Base-by-base conservation (phyloP, 176 grass and related monocot genomes). In the Oryza coarctata region DNA sequence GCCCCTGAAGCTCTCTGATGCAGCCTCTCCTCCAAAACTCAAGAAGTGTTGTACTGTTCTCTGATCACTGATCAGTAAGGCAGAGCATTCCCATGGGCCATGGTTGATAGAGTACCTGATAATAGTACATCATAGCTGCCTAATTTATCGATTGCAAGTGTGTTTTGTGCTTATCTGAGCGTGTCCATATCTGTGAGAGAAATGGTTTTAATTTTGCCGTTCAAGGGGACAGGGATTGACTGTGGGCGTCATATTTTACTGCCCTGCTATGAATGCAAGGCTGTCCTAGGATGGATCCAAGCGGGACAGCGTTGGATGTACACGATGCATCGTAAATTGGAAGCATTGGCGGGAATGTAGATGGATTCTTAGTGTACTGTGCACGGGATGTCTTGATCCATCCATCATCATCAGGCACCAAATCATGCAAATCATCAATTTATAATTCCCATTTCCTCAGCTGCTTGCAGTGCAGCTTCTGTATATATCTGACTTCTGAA, bases 201-300 rank as follows among this genome's bases (percentile, higher is more conserved):
- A 62, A 39, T 80, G 5, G 31, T 60, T 60, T 58, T 55, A 8
- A 52, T 32, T 82, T 82, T 23, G 66, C 55, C n/a, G 29, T 30
- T 73, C 27, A 18, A 61, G 83, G 75, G 76, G 70, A 80, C 80
- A 86, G 1, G 83, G 79, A 80, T 80, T 86, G 87, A 87, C 77
- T 85, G 25, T 25, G 52, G 15, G 34, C 44, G 32, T 39, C 62
- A 70, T 82, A 57, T 70, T 74, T 79, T 85, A 85, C 33, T 31
- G 58, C 28, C 11, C 68, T 28, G 10, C 1, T 69, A 83, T 31
- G 65, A 68, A 77, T 61, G 70, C 57, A 83, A 57, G 68, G 73
- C 61, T 40, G 45, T 58, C 20, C 38, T 58, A 33, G 61, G 76
- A 86, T 44, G 80, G 80, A 78, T 68, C 71, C 75, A 70, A 74